Evolutionary conservation across 257 asterid species (phyloP).

Genomic region (Salvia rosmarinus): DNA sequence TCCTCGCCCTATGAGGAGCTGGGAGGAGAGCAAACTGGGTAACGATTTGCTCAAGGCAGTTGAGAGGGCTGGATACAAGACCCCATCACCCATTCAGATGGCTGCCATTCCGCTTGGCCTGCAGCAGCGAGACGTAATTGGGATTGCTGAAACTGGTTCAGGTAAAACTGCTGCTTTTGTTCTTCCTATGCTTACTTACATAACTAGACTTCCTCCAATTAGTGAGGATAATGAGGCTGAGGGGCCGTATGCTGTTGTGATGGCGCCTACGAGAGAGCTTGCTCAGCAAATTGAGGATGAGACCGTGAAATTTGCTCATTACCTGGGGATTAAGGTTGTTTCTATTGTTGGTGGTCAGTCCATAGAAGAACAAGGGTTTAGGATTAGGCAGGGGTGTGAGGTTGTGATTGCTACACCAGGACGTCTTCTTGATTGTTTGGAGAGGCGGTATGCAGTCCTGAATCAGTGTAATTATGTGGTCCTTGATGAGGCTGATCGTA

Average conservation of each 20-base stretch:
- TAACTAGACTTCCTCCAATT: conserved; percentile 55
- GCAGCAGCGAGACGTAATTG: conserved; percentile 58
- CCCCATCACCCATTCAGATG: conserved; percentile 62
- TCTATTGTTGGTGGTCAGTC: conserved; percentile 65
- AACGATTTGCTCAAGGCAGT: conserved; percentile 55
- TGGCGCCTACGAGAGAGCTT: conserved; percentile 61
- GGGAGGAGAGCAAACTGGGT: conserved; percentile 55
- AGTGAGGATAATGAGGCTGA: conserved; percentile 56
- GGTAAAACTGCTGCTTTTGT: conserved; percentile 73
- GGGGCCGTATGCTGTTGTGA: conserved; percentile 58
- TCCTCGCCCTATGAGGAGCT: conserved; percentile 66
- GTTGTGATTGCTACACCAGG: conserved; percentile 69
- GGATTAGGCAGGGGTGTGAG: conserved; percentile 60
- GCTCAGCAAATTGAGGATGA: conserved; percentile 57
- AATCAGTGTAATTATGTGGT: conserved; percentile 66
- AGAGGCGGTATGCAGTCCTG: conserved; percentile 55
- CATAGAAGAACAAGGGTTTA: conserved; percentile 61
- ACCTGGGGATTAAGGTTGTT: conserved; percentile 59
- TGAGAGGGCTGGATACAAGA: conserved; percentile 56
- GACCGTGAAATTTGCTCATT: conserved; percentile 54
- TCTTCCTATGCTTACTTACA: conserved; percentile 62
- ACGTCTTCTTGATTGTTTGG: conserved; percentile 62
- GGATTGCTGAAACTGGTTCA: conserved; percentile 61
- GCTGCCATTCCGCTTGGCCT: conserved; percentile 57
- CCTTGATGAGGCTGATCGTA: conserved; percentile 68